Percentiles rank a stretch among this genome's conserved stretches.
Conservation (phyloP, 176 grass and related monocot genomes). For the Canna indica region DNA sequence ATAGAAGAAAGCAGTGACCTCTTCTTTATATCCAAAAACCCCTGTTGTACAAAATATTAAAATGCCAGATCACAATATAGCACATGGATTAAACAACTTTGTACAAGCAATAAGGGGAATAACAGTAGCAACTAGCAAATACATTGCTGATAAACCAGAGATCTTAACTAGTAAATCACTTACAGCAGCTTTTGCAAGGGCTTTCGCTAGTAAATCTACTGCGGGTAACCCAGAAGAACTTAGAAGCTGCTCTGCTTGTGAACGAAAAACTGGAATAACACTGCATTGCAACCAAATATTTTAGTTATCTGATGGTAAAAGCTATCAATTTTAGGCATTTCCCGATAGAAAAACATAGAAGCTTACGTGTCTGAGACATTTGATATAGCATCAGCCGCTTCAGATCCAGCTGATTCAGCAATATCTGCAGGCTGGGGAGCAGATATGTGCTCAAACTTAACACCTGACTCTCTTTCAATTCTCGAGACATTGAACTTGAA, state of each 20-base stretch:
- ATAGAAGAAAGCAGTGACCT: conserved; percentile 81
- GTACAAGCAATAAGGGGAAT: neutral
- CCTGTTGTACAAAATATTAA: conserved; percentile 32
- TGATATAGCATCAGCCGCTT: conserved; percentile 84
- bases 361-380: conserved; percentile 82
- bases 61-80: conserved; percentile 9
- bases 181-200: conserved; percentile 94
- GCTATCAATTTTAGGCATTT: neutral
- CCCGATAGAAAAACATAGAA: neutral
- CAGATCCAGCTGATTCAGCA: conserved; percentile 79
- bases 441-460: conserved; percentile 84
- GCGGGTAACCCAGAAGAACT: conserved; percentile 53
- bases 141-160: no score
- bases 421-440: conserved; percentile 83
- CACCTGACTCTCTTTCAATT: conserved; percentile 83
- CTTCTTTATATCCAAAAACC: conserved; percentile 91
- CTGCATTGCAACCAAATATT: conserved; percentile 32
- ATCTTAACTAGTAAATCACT: no score
- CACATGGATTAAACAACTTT: neutral
- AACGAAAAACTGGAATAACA: conserved; percentile 82
- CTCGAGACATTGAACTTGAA: conserved; percentile 39
- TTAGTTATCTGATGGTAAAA: neutral
- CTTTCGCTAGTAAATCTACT: conserved; percentile 78
- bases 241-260: conserved; percentile 79
- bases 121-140: no score